A percentile compares a stretch with the other conserved stretches of the same genome.
phyloP scores from a whole-genome alignment of 805 yeast species.

The Suhomyces sp. region DNA sequence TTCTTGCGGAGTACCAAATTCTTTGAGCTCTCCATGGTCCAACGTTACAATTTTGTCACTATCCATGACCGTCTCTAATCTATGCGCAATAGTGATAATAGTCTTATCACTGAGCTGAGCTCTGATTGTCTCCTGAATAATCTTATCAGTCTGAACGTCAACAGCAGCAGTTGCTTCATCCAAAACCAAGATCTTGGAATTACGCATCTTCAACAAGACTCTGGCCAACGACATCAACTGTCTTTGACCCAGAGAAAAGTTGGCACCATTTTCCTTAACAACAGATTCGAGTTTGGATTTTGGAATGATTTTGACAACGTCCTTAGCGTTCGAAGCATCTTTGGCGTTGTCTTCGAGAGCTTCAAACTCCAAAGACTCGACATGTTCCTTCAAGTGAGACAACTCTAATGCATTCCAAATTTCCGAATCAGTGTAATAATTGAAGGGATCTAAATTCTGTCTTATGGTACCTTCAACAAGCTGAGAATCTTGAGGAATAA shows the following conservation, averaged over 20 bases:
- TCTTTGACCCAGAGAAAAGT: conserved; percentile 84
- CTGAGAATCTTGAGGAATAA: conserved; percentile 29
- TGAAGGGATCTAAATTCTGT: conserved; percentile 27
- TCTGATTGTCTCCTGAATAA: conserved; percentile 80
- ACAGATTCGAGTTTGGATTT: conserved; percentile 23
- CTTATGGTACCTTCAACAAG: conserved; percentile 24
- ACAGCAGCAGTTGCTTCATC: conserved; percentile 64
- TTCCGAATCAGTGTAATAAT: conserved; percentile 20
- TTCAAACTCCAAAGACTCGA: conserved; percentile 12
- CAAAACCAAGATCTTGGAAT: conserved; percentile 24
- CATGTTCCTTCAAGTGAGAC: conserved; percentile 19
- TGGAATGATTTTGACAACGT: background rate
- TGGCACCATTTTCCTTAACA: conserved; percentile 73
- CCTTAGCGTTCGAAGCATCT: background rate
- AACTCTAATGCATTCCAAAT: conserved; percentile 23
- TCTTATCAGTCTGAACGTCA: conserved; percentile 80
- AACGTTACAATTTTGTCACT: conserved; percentile 75
- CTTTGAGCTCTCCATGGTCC: conserved; percentile 70
- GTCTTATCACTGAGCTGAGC: conserved; percentile 71
- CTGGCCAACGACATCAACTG: conserved; percentile 85
- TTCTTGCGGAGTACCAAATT: conserved; percentile 68
- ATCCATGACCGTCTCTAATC: conserved; percentile 85
- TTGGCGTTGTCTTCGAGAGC: conserved; percentile 2
- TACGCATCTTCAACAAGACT: conserved; percentile 55
- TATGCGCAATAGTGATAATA: conserved; percentile 85